Evolutionary conservation across 2,329 filamentous ascomycete genomes (phyloP).

Genomic region (Cladosporium sp.): DNA sequence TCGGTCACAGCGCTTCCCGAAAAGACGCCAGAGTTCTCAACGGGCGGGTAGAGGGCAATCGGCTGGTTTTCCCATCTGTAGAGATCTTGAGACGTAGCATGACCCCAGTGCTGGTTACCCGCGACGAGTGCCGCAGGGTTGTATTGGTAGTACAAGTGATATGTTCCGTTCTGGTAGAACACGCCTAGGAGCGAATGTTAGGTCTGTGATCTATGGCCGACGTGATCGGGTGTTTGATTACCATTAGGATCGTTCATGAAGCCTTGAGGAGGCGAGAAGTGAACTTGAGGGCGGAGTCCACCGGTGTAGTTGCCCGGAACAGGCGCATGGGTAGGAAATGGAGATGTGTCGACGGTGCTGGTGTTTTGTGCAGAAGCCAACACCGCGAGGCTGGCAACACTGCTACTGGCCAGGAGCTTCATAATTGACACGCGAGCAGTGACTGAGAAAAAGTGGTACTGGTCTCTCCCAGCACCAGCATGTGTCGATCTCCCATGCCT

Average conservation of each 20-base stretch:
- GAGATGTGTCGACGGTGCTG: not conserved
- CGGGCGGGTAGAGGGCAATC: constrained; percentile 52
- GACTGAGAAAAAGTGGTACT: not conserved
- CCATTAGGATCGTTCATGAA: constrained; percentile 43
- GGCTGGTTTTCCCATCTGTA: constrained; percentile 58
- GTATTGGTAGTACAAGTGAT: constrained; percentile 60
- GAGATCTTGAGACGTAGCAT: constrained; percentile 55
- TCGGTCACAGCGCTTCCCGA: constrained; percentile 54
- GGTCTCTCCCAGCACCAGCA: too few relatives aligned
- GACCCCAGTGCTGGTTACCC: constrained; percentile 59
- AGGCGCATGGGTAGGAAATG: constrained; percentile 14
- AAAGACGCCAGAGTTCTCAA: constrained; percentile 41
- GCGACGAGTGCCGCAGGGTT: constrained; percentile 42
- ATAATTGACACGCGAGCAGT: not conserved
- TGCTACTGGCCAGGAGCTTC: not conserved
- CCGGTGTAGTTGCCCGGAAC: constrained; percentile 16
- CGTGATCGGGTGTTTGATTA: not conserved
- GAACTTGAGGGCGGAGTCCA: constrained; percentile 14
- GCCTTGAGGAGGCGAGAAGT: constrained; percentile 16
- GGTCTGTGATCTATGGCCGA: constrained; percentile 44
- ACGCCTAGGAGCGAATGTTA: constrained; percentile 48
- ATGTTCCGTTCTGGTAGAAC: constrained; percentile 49
- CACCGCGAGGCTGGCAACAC: constrained; percentile 1
- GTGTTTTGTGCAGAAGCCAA: not conserved
- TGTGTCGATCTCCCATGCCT: too few relatives aligned